Base-by-base conservation (phyloP, 176 grass and related monocot genomes). In the Musa troglodytarum region DNA sequence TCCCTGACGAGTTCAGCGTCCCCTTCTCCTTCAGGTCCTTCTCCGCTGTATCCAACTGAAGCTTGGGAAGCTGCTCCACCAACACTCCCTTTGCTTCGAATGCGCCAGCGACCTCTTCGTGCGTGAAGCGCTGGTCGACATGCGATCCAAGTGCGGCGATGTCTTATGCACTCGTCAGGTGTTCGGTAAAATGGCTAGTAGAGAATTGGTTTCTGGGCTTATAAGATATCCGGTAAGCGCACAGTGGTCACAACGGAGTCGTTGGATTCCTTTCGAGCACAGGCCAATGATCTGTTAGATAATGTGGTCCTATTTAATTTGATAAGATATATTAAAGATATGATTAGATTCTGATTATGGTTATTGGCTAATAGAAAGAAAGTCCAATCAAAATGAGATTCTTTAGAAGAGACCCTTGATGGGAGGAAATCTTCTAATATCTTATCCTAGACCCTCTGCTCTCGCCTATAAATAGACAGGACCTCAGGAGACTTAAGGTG, bases 151-250 rank as follows among this genome's bases (percentile, higher is more conserved):
- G 61, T 77, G 62, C 62, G 77, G 71, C 34, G 63, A 78, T 4
- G 73, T 80, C 5, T 11, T 50, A 2, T 0, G 23, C 28, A 77
- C 63, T 17, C 10, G 63, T 7, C n/a, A 58, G 15, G 5, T 76
- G 71, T 84, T 80, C 11, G 82, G 80, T 25, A 68, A 69, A 84
- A 75, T 64, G 63, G 8, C 8, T 10, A 14, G 53, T 13, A 34
- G 74, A 68, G 76, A 69, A 26, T 80, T 76, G 20, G 58, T 85
- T 14, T 63, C n/a, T 55, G 71, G 53, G 65, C n/a, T 2, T 68
- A 77, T 11, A 85, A 68, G 71, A 64, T 78, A 57, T 74, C 68
- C 9, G 58, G 11, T 79, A 75, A 50, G 68, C 82, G 13, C 77
- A 76, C 52, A 85, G 76, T 28, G 76, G 29, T 29, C 63, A 79